Evolutionary conservation across 768 basidiomycete species (phyloP).

Genomic region (Tulasnella sp.): DNA sequence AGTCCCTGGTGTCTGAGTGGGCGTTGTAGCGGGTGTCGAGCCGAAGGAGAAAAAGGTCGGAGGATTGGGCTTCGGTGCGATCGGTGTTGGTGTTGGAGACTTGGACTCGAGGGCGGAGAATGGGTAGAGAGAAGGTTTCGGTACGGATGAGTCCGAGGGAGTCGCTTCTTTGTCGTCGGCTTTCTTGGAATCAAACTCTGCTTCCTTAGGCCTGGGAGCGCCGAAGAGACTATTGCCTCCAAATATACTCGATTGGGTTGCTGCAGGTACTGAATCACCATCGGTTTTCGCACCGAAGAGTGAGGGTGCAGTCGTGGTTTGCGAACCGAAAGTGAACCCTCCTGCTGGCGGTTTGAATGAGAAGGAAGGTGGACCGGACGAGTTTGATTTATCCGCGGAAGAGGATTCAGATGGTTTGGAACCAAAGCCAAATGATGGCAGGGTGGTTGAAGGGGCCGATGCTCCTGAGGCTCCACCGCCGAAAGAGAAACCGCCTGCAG

Average conservation of each 20-base stretch:
- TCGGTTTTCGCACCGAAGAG: neutral
- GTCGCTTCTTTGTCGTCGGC: conserved; percentile 3
- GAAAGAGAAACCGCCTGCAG: conserved; percentile 16
- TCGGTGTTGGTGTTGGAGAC: neutral
- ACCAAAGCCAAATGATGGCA: conserved; percentile 8
- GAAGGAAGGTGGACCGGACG: neutral
- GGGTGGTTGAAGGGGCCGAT: neutral
- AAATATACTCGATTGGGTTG: neutral
- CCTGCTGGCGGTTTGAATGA: conserved; percentile 5
- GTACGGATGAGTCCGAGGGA: neutral
- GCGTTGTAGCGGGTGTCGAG: conserved; percentile 17
- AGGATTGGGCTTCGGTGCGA: neutral
- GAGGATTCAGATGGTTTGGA: neutral
- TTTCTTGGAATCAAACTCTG: neutral
- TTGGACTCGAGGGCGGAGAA: conserved; percentile 5
- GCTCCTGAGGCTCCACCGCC: neutral
- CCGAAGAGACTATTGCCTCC: neutral
- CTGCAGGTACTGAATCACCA: neutral
- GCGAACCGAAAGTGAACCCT: neutral
- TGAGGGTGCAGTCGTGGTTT: neutral
- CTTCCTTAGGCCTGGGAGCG: neutral
- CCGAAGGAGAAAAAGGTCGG: conserved; percentile 24
- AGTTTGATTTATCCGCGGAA: neutral
- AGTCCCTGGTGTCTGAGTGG: conserved; percentile 3
- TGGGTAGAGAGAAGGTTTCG: conserved; percentile 17